Conservation (phyloP, 2,329 filamentous ascomycete genomes). For the Chaetomium globosum region DNA sequence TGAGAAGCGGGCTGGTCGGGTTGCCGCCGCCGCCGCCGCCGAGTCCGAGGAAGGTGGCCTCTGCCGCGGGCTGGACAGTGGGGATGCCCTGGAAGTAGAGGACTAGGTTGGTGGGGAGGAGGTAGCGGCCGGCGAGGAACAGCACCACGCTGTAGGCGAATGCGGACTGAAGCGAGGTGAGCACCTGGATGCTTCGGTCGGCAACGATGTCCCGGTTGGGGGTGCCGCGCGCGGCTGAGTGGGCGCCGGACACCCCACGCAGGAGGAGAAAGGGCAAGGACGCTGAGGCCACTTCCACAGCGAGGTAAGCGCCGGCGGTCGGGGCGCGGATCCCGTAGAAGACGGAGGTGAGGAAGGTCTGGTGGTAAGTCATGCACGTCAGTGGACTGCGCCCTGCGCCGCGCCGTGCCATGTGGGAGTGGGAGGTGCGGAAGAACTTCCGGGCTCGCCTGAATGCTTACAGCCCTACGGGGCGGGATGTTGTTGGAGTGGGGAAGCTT, state of each 20-base stretch:
- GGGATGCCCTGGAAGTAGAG: slow-evolving; percentile 73
- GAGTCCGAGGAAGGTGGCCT: slow-evolving; percentile 60
- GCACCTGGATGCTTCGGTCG: slow-evolving; percentile 63
- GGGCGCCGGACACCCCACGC: slow-evolving; percentile 66
- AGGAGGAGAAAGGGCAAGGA: slow-evolving; percentile 75
- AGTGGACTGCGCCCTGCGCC: slow-evolving; percentile 30
- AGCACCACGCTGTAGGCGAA: slow-evolving; percentile 75
- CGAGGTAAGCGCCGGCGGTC: slow-evolving; percentile 63
- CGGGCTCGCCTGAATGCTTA: slow-evolving; percentile 11
- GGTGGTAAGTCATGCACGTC: slow-evolving; percentile 25
- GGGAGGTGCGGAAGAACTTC: slow-evolving; percentile 22
- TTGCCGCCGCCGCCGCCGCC: slow-evolving; percentile 49
- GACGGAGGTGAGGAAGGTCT: slow-evolving; percentile 73
- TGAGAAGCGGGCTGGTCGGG: slow-evolving; percentile 53
- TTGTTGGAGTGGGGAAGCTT: slow-evolving; percentile 39
- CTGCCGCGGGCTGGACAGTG: slow-evolving; percentile 68
- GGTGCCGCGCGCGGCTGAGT: slow-evolving; percentile 57
- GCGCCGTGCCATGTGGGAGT: slow-evolving; percentile 20
- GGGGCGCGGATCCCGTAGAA: slow-evolving; percentile 73
- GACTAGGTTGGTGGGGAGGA: slow-evolving; percentile 72
- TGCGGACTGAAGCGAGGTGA: slow-evolving; percentile 69
- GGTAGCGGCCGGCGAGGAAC: slow-evolving; percentile 68
- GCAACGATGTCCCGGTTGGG: slow-evolving; percentile 66
- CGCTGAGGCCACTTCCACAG: slow-evolving; percentile 69
- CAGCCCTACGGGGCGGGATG: slow-evolving; percentile 13